These are phyloP conservation scores for Colletotrichum acutatum DNA, from an alignment of 2,329 filamentous ascomycete genomes.

Conservation along the genomic window DNA sequence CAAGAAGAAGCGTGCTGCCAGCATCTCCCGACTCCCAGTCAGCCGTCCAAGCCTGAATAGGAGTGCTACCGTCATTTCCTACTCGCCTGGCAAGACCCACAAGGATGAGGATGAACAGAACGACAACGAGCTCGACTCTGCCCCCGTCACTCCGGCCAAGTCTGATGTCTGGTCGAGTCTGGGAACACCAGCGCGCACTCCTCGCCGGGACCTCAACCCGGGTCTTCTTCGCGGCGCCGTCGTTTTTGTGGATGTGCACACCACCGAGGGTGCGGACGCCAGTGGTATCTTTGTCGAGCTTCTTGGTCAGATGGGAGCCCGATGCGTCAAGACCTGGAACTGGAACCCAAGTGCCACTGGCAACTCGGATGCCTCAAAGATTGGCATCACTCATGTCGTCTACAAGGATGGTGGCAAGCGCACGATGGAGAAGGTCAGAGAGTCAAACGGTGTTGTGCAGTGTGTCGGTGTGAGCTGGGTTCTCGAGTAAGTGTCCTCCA, in stretches of 20 bases:
- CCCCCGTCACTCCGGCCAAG: conserved; percentile 58
- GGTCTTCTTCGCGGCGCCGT: conserved; percentile 75
- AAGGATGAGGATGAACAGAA: conserved; percentile 41
- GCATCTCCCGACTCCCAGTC: conserved; percentile 58
- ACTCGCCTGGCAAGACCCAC: conserved; percentile 61
- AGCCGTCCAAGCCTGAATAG: conserved; percentile 57
- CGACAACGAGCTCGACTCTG: conserved; percentile 44
- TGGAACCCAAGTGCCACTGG: conserved; percentile 69
- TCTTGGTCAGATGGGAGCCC: conserved; percentile 83
- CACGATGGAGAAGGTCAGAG: conserved; percentile 83
- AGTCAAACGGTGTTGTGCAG: conserved; percentile 78
- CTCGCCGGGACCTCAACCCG: conserved; percentile 63
- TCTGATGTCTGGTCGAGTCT: conserved; percentile 63
- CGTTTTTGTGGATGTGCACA: conserved; percentile 86
- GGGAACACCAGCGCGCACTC: conserved; percentile 67
- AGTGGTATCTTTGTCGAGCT: conserved; percentile 85
- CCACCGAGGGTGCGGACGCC: conserved; percentile 82
- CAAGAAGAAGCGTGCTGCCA: conserved; percentile 62
- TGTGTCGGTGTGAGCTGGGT: conserved; percentile 92
- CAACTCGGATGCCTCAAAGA: conserved; percentile 55
- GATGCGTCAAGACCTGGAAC: conserved; percentile 79
- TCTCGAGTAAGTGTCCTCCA: conserved; percentile 74
- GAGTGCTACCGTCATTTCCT: conserved; percentile 65
- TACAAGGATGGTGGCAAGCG: conserved; percentile 87
- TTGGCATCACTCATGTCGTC: conserved; percentile 88